These are phyloP conservation scores for Linum trigynum DNA, from an alignment of 345 rosid species.

Conservation along the genomic window DNA sequence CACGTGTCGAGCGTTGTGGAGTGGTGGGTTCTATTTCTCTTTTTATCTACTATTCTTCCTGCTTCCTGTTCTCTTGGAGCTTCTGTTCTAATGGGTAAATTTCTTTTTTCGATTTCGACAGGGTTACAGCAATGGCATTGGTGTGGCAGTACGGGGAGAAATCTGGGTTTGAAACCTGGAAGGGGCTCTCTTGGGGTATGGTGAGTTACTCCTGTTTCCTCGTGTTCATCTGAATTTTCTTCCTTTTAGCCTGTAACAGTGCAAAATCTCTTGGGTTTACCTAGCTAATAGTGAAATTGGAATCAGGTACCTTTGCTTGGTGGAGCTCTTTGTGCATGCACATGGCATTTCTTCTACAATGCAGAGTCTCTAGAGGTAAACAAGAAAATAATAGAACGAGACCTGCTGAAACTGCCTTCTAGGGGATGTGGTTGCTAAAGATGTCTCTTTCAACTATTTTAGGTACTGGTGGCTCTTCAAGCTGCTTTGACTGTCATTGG, in stretches of 20 bases:
- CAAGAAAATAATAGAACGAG: background rate
- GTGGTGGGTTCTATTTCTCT: constrained; percentile 34
- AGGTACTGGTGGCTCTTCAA: constrained; percentile 80
- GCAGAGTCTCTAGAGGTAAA: constrained; percentile 86
- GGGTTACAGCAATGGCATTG: constrained; percentile 87
- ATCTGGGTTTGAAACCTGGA: constrained; percentile 81
- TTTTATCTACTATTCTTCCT: no score
- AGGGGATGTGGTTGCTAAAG: background rate
- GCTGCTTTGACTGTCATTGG: constrained; percentile 78
- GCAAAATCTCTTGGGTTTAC: background rate
- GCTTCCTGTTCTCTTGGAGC: background rate
- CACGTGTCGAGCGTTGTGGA: constrained; percentile 89
- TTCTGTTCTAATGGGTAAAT: background rate
- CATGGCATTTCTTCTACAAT: constrained; percentile 97
- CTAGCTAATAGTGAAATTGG: background rate
- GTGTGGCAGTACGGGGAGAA: constrained; percentile 95
- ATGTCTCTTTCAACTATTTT: constrained; percentile 2
- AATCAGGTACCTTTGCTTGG: constrained; percentile 84
- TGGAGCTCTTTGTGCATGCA: constrained; percentile 93
- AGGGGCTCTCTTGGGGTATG: constrained; percentile 98
- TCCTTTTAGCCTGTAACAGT: background rate
- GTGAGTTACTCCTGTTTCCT: constrained; percentile 32
- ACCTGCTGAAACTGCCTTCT: background rate
- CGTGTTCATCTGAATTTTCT: background rate
- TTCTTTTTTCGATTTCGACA: constrained; percentile 15